Percentiles rank a stretch among this genome's conserved stretches.
These are phyloP conservation scores for Styphnolobium japonicum DNA, from an alignment of 306 rosid species.

Conservation along the genomic window DNA sequence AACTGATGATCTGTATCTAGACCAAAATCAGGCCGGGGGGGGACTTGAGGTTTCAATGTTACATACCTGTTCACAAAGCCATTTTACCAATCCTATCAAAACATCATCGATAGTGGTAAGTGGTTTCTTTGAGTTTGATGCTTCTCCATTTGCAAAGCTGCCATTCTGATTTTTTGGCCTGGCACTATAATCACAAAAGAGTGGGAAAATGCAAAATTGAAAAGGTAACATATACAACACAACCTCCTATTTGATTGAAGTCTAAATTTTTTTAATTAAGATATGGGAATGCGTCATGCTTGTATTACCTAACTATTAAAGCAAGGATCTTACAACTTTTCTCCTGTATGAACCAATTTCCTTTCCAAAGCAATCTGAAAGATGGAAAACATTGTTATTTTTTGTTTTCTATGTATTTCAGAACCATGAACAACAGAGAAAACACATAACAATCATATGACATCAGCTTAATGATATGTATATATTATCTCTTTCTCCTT, in stretches of 20 bases:
- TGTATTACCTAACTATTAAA: constrained; percentile 68
- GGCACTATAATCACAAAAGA: constrained; percentile 50
- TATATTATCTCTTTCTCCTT: neutral
- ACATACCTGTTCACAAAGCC: constrained; percentile 97
- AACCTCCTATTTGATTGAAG: constrained; percentile 3
- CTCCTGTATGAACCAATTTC: constrained; percentile 95
- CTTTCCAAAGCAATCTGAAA: constrained; percentile 95
- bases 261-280: constrained; percentile 14
- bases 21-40: no score
- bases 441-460: no score
- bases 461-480: neutral
- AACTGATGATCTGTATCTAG: neutral
- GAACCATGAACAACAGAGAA: neutral
- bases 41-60: constrained; percentile 6
- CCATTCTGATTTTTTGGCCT: constrained; percentile 69
- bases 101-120: constrained; percentile 72
- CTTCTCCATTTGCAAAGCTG: constrained; percentile 56
- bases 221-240: constrained; percentile 14
- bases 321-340: constrained; percentile 98
- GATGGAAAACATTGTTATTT: constrained; percentile 17
- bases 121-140: constrained; percentile 68
- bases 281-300: neutral
- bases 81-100: constrained; percentile 83
- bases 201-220: constrained; percentile 3
- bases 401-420: neutral